Evolutionary conservation across 371 early-diverging fungal genomes (phyloP), one percentile per base, ranked within the genome.

Genomic region (Catenaria anguillulae): DNA sequence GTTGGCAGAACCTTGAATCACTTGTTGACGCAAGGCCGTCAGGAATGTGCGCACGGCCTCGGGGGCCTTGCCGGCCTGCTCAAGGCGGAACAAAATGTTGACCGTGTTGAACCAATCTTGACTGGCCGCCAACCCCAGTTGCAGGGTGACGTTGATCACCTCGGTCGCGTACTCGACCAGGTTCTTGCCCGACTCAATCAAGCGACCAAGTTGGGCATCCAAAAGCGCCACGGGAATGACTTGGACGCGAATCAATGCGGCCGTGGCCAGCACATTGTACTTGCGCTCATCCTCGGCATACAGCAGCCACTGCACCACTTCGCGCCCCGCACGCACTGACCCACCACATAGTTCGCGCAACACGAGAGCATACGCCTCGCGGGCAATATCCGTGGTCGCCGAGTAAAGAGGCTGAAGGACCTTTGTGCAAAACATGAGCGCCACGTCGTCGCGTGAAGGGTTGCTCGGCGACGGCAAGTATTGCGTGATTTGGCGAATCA

Each of bases 221-320:
- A 90, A 80, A 42, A 93, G 95, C 21, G 76, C 73, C 4, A 87
- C 58, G 56, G 77, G 77, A 36, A 97, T 73, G 56, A 97, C 70
- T 0, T 84, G 80, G 2, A 84, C 83, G 64, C 83, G 82, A 63
- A 94, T 80, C 62, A 97, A 70, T 2, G 88, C 81, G n/a, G 85
- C 75, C 0, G 89, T 86, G 2, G 88, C 88, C 13, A 84, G 80
- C 2, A 93, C 88, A 65, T 88, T 85, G 67, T 82, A 86, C 68
- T 93, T 92, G 67, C 92, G 87, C 71, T 93, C 94, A 65, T 96
- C 95, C 48, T 92, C 91, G 2, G 89, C 81, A 72, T 88, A 93
- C n/a, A 91, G 78, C 21, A 98, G 71, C 97, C 96, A 97, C 31
- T 81, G 77, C 2, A 79, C 84, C 45, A 97, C 87, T 70, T 94